Evolutionary conservation across 2,329 filamentous ascomycete species (phyloP), one percentile per base, ranked within the genome.

Genomic region (Venturia pyrina): DNA sequence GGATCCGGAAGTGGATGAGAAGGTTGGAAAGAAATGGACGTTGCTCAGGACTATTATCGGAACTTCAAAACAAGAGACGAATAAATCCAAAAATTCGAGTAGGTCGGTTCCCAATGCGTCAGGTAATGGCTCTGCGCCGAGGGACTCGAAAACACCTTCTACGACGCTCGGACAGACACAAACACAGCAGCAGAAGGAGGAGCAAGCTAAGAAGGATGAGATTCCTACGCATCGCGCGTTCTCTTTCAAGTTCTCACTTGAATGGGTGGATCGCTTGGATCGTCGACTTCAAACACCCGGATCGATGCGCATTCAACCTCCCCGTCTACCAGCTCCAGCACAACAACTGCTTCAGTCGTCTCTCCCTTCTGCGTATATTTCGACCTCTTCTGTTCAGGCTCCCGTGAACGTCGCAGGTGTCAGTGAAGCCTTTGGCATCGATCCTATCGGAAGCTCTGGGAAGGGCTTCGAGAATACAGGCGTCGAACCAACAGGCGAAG

Each of bases 181-280:
- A 41, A 40, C n/a, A 48, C 13, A 37, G 24, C 41, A 50, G n/a
- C 34, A 48, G 19, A 32, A 48, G n/a, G 53, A 3, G 15, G 53
- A 57, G 6, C 53, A 57, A 28, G 28, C 15, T 15, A 34, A 37
- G 19, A 46, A 65, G 50, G 53, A 60, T 28, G 48, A 65, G 19
- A 34, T 41, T 3, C 77, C 67, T 82, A 85, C 69, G 77, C 83
- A 73, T 77, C 82, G 73, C 79, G 82, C 78, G 69, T 91, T 85
- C 71, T 82, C 85, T 67, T 93, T 93, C 79, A 89, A 87, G 68
- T 93, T 93, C 71, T 85, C 87, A 11, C 81, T 92, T 1, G 87
- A 89, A 67, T 88, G 85, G 81, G 81, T 86, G 50, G 83, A 85
- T 66, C 65, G 41, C 4, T 24, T 64, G 48, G 50, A 64, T 53